Conservation (phyloP, 2,329 filamentous ascomycete genomes). For the Fusarium coffeatum region DNA sequence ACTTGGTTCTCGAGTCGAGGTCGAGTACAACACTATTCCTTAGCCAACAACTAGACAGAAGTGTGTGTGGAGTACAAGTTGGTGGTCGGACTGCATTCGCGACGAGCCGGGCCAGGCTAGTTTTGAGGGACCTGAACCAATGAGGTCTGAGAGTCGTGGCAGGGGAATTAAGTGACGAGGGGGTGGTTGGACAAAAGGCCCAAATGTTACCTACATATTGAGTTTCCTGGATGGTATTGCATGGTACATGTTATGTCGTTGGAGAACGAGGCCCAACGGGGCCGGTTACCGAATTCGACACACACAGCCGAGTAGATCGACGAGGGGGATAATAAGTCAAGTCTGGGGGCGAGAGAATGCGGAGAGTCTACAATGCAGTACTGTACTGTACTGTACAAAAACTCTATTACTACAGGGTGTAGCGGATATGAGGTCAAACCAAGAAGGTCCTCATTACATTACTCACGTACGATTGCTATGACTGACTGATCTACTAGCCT, state of each 20-base stretch:
- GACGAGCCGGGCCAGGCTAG: conserved; percentile 34
- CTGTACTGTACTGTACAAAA: not conserved
- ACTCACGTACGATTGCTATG: not conserved
- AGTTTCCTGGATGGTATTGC: not conserved
- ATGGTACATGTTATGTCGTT: conserved; percentile 7
- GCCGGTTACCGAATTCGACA: conserved; percentile 39
- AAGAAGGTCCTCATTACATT: not conserved
- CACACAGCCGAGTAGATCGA: conserved; percentile 45
- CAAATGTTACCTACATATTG: conserved; percentile 2
- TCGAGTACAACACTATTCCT: not conserved
- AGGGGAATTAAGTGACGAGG: conserved; percentile 15
- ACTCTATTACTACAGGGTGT: not conserved
- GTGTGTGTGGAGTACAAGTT: conserved; percentile 13
- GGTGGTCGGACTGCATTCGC: conserved; percentile 31
- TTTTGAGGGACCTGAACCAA: conserved; percentile 3
- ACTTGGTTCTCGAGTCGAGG: not conserved
- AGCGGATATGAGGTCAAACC: not conserved
- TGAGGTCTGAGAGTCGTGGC: conserved; percentile 26
- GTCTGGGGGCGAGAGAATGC: conserved; percentile 25
- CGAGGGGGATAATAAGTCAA: conserved; percentile 16
- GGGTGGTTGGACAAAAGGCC: conserved; percentile 20
- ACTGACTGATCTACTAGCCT: not conserved
- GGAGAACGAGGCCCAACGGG: conserved; percentile 20
- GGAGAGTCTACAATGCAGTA: conserved; percentile 6
- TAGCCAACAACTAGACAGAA: conserved; percentile 4